Evolutionary conservation across 2,329 filamentous ascomycete species (phyloP).

Genomic region (Tolypocladium ophioglossoides): DNA sequence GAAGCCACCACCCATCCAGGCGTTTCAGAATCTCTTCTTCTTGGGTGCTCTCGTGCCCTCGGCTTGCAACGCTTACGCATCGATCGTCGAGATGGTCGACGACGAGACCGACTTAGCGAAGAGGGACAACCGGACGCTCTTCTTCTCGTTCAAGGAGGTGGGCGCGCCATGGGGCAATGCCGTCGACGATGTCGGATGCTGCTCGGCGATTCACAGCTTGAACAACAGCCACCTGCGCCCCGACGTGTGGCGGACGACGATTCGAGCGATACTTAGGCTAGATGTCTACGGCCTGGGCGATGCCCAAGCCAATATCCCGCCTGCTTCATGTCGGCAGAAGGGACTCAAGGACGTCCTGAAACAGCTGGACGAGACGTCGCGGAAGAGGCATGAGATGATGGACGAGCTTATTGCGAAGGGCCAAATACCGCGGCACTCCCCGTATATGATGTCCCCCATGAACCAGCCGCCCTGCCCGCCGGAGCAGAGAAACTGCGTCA

Average conservation of each 20-base stretch:
- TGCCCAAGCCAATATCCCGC: constrained; percentile 2
- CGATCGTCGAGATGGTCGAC: constrained; percentile 44
- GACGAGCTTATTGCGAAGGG: constrained; percentile 35
- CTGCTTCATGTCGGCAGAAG: constrained; percentile 22
- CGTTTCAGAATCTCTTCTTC: constrained; percentile 49
- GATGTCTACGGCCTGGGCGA: constrained; percentile 45
- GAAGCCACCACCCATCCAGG: constrained; percentile 30
- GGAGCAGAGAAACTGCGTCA: constrained; percentile 32
- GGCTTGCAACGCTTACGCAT: constrained; percentile 45
- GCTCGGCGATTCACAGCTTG: constrained; percentile 9
- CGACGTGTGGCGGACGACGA: constrained; percentile 39
- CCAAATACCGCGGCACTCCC: constrained; percentile 12
- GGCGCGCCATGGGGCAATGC: constrained; percentile 37
- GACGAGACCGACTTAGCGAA: constrained; percentile 34
- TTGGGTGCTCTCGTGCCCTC: constrained; percentile 47
- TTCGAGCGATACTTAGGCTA: constrained; percentile 42
- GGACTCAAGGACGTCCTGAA: constrained; percentile 45
- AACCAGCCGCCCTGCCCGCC: constrained; percentile 15
- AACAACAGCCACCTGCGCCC: constrained; percentile 38
- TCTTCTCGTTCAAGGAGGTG: constrained; percentile 34
- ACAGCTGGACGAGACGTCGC: constrained; percentile 40
- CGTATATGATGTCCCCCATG: constrained; percentile 12
- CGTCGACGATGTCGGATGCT: constrained; percentile 12
- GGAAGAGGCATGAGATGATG: constrained; percentile 35
- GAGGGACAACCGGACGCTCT: constrained; percentile 27